Percentiles rank a stretch among this genome's conserved stretches.
Evolutionary conservation across 2,329 filamentous ascomycete species (phyloP).

Genomic region (Rasamsonia emersonii): DNA sequence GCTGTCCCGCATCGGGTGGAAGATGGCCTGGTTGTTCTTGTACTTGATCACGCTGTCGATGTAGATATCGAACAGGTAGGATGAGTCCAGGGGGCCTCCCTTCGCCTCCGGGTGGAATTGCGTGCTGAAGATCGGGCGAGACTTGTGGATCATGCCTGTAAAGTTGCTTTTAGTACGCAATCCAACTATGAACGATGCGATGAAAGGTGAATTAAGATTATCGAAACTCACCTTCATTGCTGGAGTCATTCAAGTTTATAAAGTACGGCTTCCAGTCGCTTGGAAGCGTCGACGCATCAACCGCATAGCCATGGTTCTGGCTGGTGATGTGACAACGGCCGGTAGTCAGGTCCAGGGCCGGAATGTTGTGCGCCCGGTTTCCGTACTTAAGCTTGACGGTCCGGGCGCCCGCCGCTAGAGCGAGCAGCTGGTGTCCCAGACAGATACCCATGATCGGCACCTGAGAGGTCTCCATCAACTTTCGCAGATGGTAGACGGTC

Average conservation of each 20-base stretch:
- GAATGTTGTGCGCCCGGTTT: conserved; percentile 98
- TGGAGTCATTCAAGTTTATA: conserved; percentile 93
- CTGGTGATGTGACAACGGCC: conserved; percentile 97
- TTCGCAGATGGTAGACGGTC: conserved; percentile 84
- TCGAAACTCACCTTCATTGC: conserved; percentile 65
- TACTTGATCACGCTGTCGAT: conserved; percentile 80
- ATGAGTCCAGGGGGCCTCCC: conserved; percentile 90
- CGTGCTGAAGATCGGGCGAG: conserved; percentile 92
- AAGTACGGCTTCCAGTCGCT: conserved; percentile 96
- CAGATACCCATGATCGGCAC: conserved; percentile 97
- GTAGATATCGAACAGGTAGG: conserved; percentile 95
- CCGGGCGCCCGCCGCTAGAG: conserved; percentile 75
- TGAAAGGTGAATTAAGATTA: conserved; percentile 1
- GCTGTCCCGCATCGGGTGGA: conserved; percentile 67
- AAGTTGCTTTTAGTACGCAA: conserved; percentile 9
- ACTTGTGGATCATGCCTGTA: conserved; percentile 78
- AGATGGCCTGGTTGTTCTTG: conserved; percentile 71
- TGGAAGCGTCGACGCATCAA: conserved; percentile 74
- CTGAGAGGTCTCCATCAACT: conserved; percentile 83
- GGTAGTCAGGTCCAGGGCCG: conserved; percentile 85
- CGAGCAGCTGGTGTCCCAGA: conserved; percentile 91
- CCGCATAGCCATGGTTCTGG: conserved; percentile 97
- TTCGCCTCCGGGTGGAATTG: conserved; percentile 99
- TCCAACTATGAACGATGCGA: conserved; percentile 4
- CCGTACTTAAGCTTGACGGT: conserved; percentile 99